phyloP scores from a whole-genome alignment of 345 rosid species.

The Linum tenue region DNA sequence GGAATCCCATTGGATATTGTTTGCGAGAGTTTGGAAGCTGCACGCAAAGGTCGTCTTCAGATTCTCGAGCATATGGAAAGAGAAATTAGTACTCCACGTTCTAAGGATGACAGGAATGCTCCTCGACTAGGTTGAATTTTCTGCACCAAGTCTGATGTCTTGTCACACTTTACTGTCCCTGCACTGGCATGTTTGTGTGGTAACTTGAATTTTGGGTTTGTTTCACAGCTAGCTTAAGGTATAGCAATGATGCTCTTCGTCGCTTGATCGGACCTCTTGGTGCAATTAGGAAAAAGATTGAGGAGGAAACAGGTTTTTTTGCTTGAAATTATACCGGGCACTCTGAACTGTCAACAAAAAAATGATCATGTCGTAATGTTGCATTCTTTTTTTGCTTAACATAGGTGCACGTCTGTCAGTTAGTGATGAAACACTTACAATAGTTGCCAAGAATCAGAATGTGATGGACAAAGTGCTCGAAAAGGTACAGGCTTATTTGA shows the following conservation, averaged over 20 bases:
- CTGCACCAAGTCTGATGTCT: constrained; percentile 7
- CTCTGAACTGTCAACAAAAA: neutral
- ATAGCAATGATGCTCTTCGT: constrained; percentile 75
- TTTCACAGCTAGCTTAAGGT: constrained; percentile 62
- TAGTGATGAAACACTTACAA: constrained; percentile 69
- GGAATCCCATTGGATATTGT: constrained; percentile 93
- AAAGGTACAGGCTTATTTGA: constrained; percentile 36
- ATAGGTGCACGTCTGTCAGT: constrained; percentile 75
- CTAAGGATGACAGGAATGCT: constrained; percentile 40
- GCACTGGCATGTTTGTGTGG: constrained; percentile 2
- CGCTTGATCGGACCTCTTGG: constrained; percentile 85
- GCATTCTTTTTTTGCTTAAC: constrained; percentile 10
- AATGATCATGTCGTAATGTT: neutral
- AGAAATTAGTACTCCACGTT: constrained; percentile 60
- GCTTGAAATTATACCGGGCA: neutral
- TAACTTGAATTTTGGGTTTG: constrained; percentile 13
- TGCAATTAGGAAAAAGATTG: constrained; percentile 65
- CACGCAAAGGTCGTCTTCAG: constrained; percentile 76
- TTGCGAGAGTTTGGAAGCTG: constrained; percentile 78
- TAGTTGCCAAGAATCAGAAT: constrained; percentile 67
- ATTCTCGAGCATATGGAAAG: constrained; percentile 87
- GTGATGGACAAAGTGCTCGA: constrained; percentile 76
- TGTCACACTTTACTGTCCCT: neutral
- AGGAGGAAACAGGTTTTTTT: constrained; percentile 80
- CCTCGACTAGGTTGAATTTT: constrained; percentile 59